Evolutionary conservation across 495 filamentous ascomycete genomes (phyloP), one percentile per base, ranked within the genome.

Genomic region (Margaritispora aquatica): DNA sequence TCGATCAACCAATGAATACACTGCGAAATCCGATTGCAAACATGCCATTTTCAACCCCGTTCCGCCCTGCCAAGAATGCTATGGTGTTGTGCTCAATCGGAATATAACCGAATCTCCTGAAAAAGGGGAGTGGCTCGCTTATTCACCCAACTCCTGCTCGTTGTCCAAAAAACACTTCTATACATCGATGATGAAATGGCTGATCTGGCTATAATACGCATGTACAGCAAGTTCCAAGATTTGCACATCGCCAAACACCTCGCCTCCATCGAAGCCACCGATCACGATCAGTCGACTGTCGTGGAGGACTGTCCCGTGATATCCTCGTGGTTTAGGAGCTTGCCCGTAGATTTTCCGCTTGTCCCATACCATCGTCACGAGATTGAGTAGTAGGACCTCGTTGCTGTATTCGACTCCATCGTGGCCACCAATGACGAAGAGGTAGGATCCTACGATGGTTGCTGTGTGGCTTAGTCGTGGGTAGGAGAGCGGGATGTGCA

Each of bases 321-420:
- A 87, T 0, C 84, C 84, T 27, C 84, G 67, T 11, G 81, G 80
- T 69, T 72, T 82, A 1, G 84, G 84, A 7, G 80, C 77, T 47
- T 78, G 67, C n/a, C 84, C 84, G 67, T 86, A 86, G 21, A 86
- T 80, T 51, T 72, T 77, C 50, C 84, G 73, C 67, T 72, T 76
- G 59, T 87, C 84, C 84, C 84, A 87, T 26, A 79, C 74, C 84
- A 87, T 87, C 27, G 83, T 87, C 36, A 86, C 84, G 29, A 87
- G 71, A 67, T 87, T 87, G 36, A 87, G 72, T 48, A 86, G 70
- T 58, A 87, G 71, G 51, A 87, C 81, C 55, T 87, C 84, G 63
- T 81, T 81, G 36, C 75, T 80, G 69, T 87, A 87, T 69, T 86
- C 83, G 57, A 82, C 80, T 15, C 84, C 84, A 65, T 87, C 84